Evolutionary conservation across 805 yeast genomes (phyloP), one percentile per base, ranked within the genome.

Genomic region (Metschnikowia hibisci): DNA sequence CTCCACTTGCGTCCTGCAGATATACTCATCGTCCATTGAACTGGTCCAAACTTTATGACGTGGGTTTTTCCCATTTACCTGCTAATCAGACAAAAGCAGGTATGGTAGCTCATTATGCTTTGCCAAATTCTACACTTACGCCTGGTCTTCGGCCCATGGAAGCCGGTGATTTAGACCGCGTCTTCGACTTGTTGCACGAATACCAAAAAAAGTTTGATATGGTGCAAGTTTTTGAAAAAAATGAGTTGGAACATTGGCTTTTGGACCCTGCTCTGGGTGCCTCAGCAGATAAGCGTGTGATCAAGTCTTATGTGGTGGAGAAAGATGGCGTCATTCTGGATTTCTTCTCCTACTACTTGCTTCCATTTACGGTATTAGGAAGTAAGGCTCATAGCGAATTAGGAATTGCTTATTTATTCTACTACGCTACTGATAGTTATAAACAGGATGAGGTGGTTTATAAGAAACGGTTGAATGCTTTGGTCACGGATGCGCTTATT

Each of bases 11-110:
- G 10, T 81, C 87, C 2, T 83, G 95, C 61, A 77, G 97, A 47
- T 93, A 93, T 63, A 84, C 86, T 32, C 99, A 93, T 66, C 84
- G 99, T 55, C 95, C 97, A 1, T 69, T 93, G 51, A 85, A 93
- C 60, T 93, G 99, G 98, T 68, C 80, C 11, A 91, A 87, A 58
- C 74, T 93, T 18, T 73, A 85, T 57, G 96, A 88, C 42, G 96
- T 89, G 43, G 97, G 96, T 0, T 93, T 93, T 56, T 81, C 93
- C 10, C 81, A 80, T 42, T 71, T 89, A 44, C 97, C 96, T 8
- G 71, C 76, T 12, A 77, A 75, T 44, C 79, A 79, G 43, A 82
- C 96, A 2, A 76, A 76, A 40, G 73, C 82, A 3, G 72, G 76
- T 42, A 84, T 83, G 85, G 72, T 81, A 20, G 81, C 86, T 4